Percentiles rank a stretch among this genome's conserved stretches.
Evolutionary conservation across 179 eudicot species (phyloP).

Genomic region (Pouteria campechiana): DNA sequence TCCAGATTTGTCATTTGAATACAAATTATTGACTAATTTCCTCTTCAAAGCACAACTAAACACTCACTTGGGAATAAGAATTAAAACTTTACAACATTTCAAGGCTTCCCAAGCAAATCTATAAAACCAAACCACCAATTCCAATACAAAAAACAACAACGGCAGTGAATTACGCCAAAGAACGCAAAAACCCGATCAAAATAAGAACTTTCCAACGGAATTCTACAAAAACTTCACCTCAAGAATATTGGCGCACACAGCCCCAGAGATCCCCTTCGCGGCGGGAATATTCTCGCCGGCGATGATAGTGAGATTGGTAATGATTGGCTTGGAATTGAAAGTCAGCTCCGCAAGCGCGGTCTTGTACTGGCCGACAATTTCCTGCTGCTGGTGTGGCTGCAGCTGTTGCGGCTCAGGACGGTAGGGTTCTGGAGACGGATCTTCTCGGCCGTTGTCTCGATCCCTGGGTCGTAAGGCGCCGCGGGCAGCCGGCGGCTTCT

Average conservation of each 20-base stretch:
- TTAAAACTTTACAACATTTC: too few species aligned
- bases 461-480: slow-evolving; percentile 14
- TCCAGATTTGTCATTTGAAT: too few species aligned
- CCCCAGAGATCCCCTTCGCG: slow-evolving; percentile 69
- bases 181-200: too few species aligned
- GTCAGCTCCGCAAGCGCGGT: slow-evolving; percentile 82
- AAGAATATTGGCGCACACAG: slow-evolving; percentile 64
- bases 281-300: slow-evolving; percentile 88
- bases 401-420: slow-evolving; percentile 18
- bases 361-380: slow-evolving; percentile 76
- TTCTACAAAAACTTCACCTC: too few species aligned
- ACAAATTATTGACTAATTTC: too few species aligned
- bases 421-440: slow-evolving; percentile 31
- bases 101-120: too few species aligned
- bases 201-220: too few species aligned
- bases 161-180: too few species aligned
- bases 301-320: slow-evolving; percentile 85
- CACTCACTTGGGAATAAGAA: too few species aligned
- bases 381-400: slow-evolving; percentile 47
- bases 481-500: slow-evolving; percentile 7
- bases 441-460: slow-evolving; percentile 28
- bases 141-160: too few species aligned
- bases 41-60: too few species aligned
- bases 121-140: too few species aligned
- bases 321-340: slow-evolving; percentile 91